Base-by-base conservation (phyloP, 768 basidiomycete genomes). In the Trametopsis cervina region DNA sequence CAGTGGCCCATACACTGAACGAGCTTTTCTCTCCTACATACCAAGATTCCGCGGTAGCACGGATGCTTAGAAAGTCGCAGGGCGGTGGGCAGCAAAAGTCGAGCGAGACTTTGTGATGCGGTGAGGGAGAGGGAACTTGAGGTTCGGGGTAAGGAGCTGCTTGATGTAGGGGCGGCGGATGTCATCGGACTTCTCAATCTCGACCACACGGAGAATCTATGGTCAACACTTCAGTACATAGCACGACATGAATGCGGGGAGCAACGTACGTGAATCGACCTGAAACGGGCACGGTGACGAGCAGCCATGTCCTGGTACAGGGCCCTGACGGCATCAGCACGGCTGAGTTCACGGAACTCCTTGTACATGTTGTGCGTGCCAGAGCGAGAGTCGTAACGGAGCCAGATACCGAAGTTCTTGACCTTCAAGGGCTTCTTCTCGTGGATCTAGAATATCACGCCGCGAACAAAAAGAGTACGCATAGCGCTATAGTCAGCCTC, bases 341-440 rank as follows among this genome's bases (percentile, higher is more conserved):
- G 85, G 59, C 78, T 78, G 60, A 99, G 85, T 61, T 98, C 95
- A 64, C 93, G 90, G 87, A 90, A 97, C 71, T 90, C 88, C 81
- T 94, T 94, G 88, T 96, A 96, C 93, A 97, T 95, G 83, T 99
- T 99, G 85, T 98, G 96, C 40, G 96, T 99, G 55, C 96, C 96
- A 44, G 94, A 96, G 61, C 95, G 92, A 46, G 95, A 98, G 74
- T 99, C 96, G 72, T 99, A 99, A 60, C 95, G 89, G 67, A 99
- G 72, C 96, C 96, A 98, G 74, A 99, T 89, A 58, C 96, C 96
- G 66, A 99, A 97, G 85, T 96, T 98, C 82, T 99, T 98, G 70
- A 97, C 88, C 75, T 94, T 94, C 69, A 96, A 66, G 20, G 96
- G 96, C 71, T 87, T 91, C 81, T 90, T 94, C 77, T 98, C 95